Conservation (phyloP, 495 filamentous ascomycete genomes). For the Neurospora sp. region DNA sequence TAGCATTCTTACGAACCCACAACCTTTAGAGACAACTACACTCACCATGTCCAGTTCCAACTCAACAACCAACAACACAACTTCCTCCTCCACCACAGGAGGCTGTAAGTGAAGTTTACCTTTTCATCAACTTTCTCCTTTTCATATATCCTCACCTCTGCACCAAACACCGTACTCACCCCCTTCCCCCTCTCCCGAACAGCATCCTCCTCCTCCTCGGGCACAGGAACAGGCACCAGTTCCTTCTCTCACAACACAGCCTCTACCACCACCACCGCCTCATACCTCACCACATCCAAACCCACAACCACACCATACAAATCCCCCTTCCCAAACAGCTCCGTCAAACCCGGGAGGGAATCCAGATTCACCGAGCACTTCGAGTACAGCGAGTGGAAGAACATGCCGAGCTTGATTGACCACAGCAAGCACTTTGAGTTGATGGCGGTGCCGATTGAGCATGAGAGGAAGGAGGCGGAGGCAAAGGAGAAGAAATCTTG, state of each 20-base stretch:
- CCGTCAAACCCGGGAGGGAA: neutral
- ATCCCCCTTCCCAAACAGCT: neutral
- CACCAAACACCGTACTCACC: neutral
- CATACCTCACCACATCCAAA: neutral
- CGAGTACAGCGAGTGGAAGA: neutral
- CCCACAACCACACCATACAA: neutral
- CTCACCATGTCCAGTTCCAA: neutral
- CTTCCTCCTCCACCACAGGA: neutral
- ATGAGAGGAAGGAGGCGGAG: neutral
- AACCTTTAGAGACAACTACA: neutral
- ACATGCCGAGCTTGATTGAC: neutral
- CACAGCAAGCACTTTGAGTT: neutral
- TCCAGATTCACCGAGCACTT: neutral
- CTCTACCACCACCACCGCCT: neutral
- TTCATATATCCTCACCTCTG: neutral
- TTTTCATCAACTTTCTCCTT: too few relatives aligned
- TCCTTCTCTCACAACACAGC: neutral
- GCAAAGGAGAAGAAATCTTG: neutral
- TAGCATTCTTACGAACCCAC: neutral
- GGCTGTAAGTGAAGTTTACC: neutral
- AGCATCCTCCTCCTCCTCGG: neutral
- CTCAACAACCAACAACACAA: neutral
- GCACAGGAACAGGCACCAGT: neutral
- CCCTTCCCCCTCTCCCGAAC: neutral
- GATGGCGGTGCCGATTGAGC: neutral